Evolutionary conservation across 768 basidiomycete species (phyloP).

Genomic region (Pleurotus sapidus): DNA sequence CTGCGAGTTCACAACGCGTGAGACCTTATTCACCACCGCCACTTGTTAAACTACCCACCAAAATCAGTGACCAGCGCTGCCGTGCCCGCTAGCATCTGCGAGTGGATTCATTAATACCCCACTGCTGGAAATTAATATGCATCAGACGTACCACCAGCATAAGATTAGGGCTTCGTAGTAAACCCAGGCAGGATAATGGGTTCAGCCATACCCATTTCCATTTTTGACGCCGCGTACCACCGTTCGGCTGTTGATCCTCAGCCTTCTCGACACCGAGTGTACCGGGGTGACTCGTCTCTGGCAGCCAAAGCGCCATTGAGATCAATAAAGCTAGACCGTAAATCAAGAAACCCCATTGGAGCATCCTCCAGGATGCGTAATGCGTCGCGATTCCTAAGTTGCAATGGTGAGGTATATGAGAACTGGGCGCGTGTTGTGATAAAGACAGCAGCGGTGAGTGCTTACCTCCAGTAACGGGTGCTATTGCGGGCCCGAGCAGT

Average conservation of each 20-base stretch:
- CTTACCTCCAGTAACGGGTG: slow-evolving; percentile 55
- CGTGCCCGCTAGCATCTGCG: background rate
- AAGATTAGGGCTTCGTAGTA: slow-evolving; percentile 61
- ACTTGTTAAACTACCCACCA: slow-evolving; percentile 24
- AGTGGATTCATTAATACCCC: background rate
- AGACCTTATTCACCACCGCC: no score
- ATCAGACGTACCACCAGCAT: slow-evolving; percentile 43
- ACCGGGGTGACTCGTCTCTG: slow-evolving; percentile 67
- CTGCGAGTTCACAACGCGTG: slow-evolving; percentile 3
- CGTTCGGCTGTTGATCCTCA: background rate
- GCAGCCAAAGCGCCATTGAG: slow-evolving; percentile 43
- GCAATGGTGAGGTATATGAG: background rate
- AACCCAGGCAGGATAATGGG: slow-evolving; percentile 47
- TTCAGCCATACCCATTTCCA: slow-evolving; percentile 48
- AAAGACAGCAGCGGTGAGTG: background rate
- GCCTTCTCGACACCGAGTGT: slow-evolving; percentile 49
- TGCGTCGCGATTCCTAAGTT: slow-evolving; percentile 44
- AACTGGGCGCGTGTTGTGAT: slow-evolving; percentile 5
- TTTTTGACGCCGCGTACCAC: background rate
- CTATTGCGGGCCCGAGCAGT: slow-evolving; percentile 58
- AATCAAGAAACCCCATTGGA: slow-evolving; percentile 46
- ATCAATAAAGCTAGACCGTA: slow-evolving; percentile 36
- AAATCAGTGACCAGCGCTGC: slow-evolving; percentile 32
- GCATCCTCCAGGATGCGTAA: slow-evolving; percentile 64
- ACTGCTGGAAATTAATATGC: background rate